Percentiles rank a stretch among this genome's conserved stretches.
Conservation (phyloP, 169 alveolate genomes). For the Theileria annulata region DNA sequence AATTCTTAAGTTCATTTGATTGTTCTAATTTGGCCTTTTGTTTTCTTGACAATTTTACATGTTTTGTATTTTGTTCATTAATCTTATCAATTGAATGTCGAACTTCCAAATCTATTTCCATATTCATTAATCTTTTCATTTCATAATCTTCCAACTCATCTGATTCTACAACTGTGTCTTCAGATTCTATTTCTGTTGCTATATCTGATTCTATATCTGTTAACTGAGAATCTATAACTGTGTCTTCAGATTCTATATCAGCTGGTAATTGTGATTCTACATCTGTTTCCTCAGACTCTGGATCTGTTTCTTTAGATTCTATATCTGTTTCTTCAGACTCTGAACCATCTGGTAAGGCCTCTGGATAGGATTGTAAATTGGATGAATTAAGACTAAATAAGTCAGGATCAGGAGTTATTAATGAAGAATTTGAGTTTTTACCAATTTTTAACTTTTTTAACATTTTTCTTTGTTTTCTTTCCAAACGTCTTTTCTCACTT, state of each 20-base stretch:
- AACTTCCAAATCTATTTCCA: constrained; percentile 71
- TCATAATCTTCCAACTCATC: constrained; percentile 33
- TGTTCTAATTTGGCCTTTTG: constrained; percentile 42
- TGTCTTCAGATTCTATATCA: background rate
- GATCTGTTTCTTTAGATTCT: no score
- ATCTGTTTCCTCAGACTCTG: no score
- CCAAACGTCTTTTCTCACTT: constrained; percentile 64
- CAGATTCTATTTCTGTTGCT: constrained; percentile 5
- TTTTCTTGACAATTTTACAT: constrained; percentile 38
- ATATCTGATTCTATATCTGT: background rate
- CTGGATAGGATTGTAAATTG: background rate
- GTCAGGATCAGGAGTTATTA: constrained; percentile 58
- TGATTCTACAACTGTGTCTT: background rate
- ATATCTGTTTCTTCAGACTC: no score
- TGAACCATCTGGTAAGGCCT: no score
- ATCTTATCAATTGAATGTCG: constrained; percentile 61
- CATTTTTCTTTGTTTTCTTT: constrained; percentile 66
- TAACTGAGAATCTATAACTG: no score
- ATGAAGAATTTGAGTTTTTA: constrained; percentile 63
- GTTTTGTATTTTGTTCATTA: constrained; percentile 5
- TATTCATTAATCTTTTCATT: constrained; percentile 25
- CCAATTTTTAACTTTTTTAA: constrained; percentile 73
- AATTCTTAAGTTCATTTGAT: constrained; percentile 35
- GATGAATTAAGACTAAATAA: background rate
- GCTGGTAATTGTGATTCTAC: no score